These are phyloP conservation scores for Apostasia shenzhenica DNA, from an alignment of 106 monocot species.

Conservation along the genomic window DNA sequence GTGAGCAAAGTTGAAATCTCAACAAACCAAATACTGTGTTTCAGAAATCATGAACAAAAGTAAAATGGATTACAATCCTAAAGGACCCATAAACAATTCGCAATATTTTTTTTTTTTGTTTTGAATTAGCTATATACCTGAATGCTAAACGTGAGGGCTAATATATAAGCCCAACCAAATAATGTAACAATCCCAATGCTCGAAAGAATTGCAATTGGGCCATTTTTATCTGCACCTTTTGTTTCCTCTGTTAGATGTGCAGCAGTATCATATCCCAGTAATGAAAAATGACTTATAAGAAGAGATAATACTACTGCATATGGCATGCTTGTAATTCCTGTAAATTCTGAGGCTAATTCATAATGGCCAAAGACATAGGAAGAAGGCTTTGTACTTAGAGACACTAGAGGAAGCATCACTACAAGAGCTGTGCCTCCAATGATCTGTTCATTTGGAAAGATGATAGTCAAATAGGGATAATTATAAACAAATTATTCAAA, in stretches of 20 bases:
- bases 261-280: slow-evolving; percentile 73
- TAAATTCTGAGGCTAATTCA: slow-evolving; percentile 36
- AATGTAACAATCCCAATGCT: slow-evolving; percentile 64
- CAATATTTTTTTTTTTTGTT: background rate
- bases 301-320: slow-evolving; percentile 53
- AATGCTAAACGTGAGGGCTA: slow-evolving; percentile 77
- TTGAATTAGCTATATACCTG: slow-evolving; percentile 28
- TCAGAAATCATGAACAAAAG: no score
- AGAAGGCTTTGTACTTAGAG: slow-evolving; percentile 38
- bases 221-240: slow-evolving; percentile 67
- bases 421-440: slow-evolving; percentile 50
- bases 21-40: no score
- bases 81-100: background rate
- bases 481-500: no score
- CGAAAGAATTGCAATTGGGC: slow-evolving; percentile 64
- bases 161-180: slow-evolving; percentile 70
- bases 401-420: slow-evolving; percentile 50
- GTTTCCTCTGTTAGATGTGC: slow-evolving; percentile 83
- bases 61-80: background rate
- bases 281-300: slow-evolving; percentile 68
- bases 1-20: no score
- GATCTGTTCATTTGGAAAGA: slow-evolving; percentile 14
- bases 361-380: slow-evolving; percentile 65
- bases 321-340: slow-evolving; percentile 49
- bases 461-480: background rate